Conservation (phyloP, 1,284 basidiomycete species). For the Exsudoporus floridanus region DNA sequence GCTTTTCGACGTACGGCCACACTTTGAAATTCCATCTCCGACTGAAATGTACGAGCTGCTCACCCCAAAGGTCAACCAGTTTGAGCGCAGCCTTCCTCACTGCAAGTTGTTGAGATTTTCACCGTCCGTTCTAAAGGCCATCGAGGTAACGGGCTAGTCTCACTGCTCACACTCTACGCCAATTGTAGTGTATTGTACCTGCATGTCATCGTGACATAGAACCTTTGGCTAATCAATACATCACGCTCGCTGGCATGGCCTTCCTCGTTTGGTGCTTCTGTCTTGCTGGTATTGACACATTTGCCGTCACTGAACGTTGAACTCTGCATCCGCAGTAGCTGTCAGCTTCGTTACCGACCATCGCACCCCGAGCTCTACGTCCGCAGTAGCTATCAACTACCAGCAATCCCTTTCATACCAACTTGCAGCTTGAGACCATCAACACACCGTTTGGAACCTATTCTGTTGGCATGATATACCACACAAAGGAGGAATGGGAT, state of each 20-base stretch:
- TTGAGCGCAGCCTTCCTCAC: constrained; percentile 27
- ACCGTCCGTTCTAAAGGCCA: constrained; percentile 13
- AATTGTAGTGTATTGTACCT: too few relatives aligned
- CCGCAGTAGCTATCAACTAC: too few relatives aligned
- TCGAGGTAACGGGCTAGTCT: constrained; percentile 5
- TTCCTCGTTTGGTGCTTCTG: not conserved
- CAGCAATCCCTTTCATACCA: constrained; percentile 22
- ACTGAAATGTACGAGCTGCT: constrained; percentile 4
- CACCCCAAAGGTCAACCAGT: constrained; percentile 2
- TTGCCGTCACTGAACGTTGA: constrained; percentile 12
- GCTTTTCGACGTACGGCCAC: too few relatives aligned
- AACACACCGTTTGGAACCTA: constrained; percentile 20
- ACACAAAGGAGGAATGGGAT: constrained; percentile 29
- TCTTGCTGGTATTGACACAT: not conserved
- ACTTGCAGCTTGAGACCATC: constrained; percentile 19
- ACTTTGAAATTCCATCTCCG: too few relatives aligned
- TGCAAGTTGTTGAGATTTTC: too few relatives aligned
- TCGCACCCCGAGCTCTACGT: constrained; percentile 16
- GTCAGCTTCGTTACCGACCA: too few relatives aligned
- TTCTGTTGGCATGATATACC: constrained; percentile 23
- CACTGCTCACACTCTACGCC: too few relatives aligned
- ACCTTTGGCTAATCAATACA: constrained; percentile 11
- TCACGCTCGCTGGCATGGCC: constrained; percentile 11
- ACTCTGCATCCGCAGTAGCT: too few relatives aligned
- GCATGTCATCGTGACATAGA: constrained; percentile 4